phyloP scores from a whole-genome alignment of 2,329 filamentous ascomycete species.

The Fusarium anthophilum region DNA sequence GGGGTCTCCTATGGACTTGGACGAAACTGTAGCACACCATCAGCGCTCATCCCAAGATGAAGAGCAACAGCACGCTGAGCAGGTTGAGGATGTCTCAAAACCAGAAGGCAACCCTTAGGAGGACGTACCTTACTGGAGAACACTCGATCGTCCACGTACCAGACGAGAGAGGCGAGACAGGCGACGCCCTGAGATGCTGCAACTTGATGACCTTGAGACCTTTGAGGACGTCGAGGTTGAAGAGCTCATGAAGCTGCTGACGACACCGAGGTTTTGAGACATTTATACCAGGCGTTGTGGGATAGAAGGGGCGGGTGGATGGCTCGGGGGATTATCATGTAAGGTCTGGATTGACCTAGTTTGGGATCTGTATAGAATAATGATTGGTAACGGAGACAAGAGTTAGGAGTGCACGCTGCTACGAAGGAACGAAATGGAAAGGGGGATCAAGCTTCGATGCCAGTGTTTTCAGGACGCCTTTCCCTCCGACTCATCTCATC shows the following conservation, averaged over 20 bases:
- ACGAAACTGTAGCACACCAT: slow-evolving; percentile 10
- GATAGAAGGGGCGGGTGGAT: slow-evolving; percentile 29
- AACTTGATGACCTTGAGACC: slow-evolving; percentile 39
- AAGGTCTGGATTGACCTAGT: slow-evolving; percentile 15
- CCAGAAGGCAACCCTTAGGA: slow-evolving; percentile 35
- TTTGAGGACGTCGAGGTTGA: slow-evolving; percentile 44
- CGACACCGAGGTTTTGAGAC: slow-evolving; percentile 32
- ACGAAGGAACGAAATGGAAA: slow-evolving; percentile 43
- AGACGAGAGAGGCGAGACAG: slow-evolving; percentile 9
- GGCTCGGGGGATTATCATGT: slow-evolving; percentile 26
- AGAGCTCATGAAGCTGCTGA: slow-evolving; percentile 40
- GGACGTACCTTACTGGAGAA: slow-evolving; percentile 24
- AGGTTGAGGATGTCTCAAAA: slow-evolving; percentile 33
- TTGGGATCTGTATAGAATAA: slow-evolving; percentile 38
- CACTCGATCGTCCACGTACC: slow-evolving; percentile 20
- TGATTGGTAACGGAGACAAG: slow-evolving; percentile 34
- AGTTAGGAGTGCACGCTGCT: slow-evolving; percentile 35
- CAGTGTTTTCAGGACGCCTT: slow-evolving; percentile 42
- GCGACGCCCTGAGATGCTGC: slow-evolving; percentile 1
- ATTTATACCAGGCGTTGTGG: slow-evolving; percentile 39
- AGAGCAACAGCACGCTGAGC: slow-evolving; percentile 30
- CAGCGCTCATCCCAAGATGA: slow-evolving; percentile 14
- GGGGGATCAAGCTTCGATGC: slow-evolving; percentile 42
- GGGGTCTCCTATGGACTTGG: slow-evolving; percentile 38
- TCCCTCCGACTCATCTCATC: slow-evolving; percentile 34